A percentile compares a stretch with the other conserved stretches of the same genome.
phyloP scores from a whole-genome alignment of 2,329 filamentous ascomycete genomes.

The Epichloe scottii region DNA sequence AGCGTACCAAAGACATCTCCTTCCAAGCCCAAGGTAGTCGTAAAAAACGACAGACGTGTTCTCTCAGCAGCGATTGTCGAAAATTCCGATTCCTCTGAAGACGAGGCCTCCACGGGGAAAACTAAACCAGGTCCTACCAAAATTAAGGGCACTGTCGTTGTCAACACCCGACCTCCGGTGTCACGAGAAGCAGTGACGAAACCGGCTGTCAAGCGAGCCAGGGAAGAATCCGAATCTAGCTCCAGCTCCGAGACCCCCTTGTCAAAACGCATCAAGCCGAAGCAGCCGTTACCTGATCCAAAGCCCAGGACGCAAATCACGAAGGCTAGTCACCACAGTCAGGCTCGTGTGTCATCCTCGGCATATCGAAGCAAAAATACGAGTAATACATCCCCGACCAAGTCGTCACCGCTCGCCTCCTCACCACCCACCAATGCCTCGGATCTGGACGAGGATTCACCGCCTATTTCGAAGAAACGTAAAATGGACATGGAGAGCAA shows the following conservation, averaged over 20 bases:
- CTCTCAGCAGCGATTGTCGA: conserved; percentile 44
- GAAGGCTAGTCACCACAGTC: conserved; percentile 33
- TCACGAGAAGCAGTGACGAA: conserved; percentile 21
- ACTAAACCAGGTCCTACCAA: conserved; percentile 17
- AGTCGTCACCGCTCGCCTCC: conserved; percentile 53
- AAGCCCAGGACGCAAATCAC: conserved; percentile 33
- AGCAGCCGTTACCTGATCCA: conserved; percentile 23
- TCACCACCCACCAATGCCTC: conserved; percentile 55
- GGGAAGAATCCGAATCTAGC: conserved; percentile 41
- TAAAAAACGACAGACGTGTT: conserved; percentile 27
- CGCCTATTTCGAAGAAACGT: conserved; percentile 28
- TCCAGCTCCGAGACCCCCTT: conserved; percentile 48
- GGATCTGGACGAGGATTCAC: conserved; percentile 38
- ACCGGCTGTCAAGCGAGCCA: conserved; percentile 35
- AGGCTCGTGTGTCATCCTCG: conserved; percentile 24
- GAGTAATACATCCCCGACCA: conserved; percentile 45
- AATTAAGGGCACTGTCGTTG: conserved; percentile 20
- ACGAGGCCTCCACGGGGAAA: conserved; percentile 25
- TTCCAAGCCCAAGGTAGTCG: conserved; percentile 27
- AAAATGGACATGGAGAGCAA: conserved; percentile 22
- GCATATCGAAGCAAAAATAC: conserved; percentile 28
- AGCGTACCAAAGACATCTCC: conserved; percentile 21
- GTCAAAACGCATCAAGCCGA: conserved; percentile 43
- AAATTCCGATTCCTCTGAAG: conserved; percentile 43
- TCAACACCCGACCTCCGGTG: conserved; percentile 20